Percentiles rank a stretch among this genome's conserved stretches.
phyloP scores from a whole-genome alignment of 2,329 filamentous ascomycete genomes.

The Cercospora citrullina region DNA sequence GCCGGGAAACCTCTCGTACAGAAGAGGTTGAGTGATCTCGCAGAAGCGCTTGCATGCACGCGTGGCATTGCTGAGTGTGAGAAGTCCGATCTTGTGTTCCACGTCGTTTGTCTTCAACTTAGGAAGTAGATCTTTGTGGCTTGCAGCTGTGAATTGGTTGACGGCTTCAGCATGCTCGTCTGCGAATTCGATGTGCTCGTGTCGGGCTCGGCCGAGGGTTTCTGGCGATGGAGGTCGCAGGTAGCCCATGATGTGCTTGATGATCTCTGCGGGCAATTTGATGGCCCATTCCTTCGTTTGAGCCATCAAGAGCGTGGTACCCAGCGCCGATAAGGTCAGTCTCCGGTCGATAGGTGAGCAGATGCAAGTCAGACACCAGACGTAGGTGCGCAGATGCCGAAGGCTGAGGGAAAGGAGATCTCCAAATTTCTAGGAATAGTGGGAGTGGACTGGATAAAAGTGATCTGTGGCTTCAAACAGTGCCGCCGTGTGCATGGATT shows the following conservation, averaged over 20 bases:
- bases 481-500: neutral
- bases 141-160: neutral
- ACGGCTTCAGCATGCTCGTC: neutral
- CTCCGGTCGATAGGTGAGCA: neutral
- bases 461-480: neutral
- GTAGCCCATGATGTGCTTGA: neutral
- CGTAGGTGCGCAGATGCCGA: neutral
- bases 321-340: neutral
- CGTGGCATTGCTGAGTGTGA: neutral
- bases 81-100: neutral
- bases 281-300: neutral
- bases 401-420: neutral
- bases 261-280: neutral
- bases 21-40: neutral
- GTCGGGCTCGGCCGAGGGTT: neutral
- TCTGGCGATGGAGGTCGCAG: neutral
- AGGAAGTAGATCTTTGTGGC: neutral
- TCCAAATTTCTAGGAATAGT: neutral
- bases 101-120: neutral
- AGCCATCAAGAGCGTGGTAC: neutral
- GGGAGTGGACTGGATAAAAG: neutral
- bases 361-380: neutral
- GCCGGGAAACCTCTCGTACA: neutral
- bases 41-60: neutral
- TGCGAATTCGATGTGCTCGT: neutral